Evolutionary conservation across 352 stramenopile species (phyloP).

Genomic region (Globisporangium cylindrosporum): DNA sequence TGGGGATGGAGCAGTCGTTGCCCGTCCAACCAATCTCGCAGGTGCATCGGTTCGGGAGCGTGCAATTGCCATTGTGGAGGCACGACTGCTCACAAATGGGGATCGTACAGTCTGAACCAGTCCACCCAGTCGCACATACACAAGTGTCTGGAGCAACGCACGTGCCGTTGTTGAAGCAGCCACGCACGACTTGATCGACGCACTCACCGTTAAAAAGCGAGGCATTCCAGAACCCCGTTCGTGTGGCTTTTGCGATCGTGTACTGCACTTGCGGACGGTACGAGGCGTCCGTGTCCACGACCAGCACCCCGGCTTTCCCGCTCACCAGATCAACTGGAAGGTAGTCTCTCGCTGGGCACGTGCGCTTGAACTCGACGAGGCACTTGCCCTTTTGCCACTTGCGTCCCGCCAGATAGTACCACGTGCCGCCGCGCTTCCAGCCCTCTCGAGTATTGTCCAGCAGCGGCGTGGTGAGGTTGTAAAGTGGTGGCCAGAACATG

Average conservation of each 20-base stretch:
- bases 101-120: slow-evolving; percentile 70
- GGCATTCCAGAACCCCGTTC: slow-evolving; percentile 60
- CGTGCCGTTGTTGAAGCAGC: slow-evolving; percentile 96
- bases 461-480: slow-evolving; percentile 75
- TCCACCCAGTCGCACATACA: slow-evolving; percentile 74
- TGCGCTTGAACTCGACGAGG: slow-evolving; percentile 90
- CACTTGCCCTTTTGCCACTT: slow-evolving; percentile 94
- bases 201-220: slow-evolving; percentile 65
- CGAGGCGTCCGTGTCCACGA: slow-evolving; percentile 92
- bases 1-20: slow-evolving; percentile 77
- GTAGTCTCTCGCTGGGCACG: slow-evolving; percentile 42
- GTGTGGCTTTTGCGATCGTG: slow-evolving; percentile 45
- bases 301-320: slow-evolving; percentile 28
- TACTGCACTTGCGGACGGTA: slow-evolving; percentile 87
- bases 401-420: slow-evolving; percentile 48
- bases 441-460: slow-evolving; percentile 93
- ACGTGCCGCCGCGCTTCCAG: slow-evolving; percentile 85
- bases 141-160: slow-evolving; percentile 88
- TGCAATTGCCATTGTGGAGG: slow-evolving; percentile 90
- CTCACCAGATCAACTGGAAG: slow-evolving; percentile 38
- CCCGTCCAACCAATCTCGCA: slow-evolving; percentile 91
- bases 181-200: slow-evolving; percentile 90
- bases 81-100: slow-evolving; percentile 76
- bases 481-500: slow-evolving; percentile 92
- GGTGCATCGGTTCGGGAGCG: slow-evolving; percentile 88